Evolutionary conservation across 331 rosid genomes (phyloP).

Genomic region (Telfairia occidentalis): DNA sequence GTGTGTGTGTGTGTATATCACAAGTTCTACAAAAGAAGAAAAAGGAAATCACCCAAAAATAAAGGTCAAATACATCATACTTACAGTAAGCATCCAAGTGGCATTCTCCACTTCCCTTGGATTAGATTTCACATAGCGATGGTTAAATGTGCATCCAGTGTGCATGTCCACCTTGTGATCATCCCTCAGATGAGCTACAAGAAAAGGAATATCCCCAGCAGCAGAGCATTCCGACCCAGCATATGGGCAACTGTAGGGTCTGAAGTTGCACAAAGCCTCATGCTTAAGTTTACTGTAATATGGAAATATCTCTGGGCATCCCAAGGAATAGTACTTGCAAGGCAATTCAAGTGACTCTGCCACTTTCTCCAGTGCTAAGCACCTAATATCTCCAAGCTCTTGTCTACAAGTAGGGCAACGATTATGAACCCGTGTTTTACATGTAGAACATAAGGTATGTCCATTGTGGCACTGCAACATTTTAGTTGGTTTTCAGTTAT

Average conservation of each 20-base stretch:
- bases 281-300: slow-evolving; percentile 97
- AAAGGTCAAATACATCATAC: slow-evolving; percentile 13
- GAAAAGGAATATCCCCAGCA: slow-evolving; percentile 82
- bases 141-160: slow-evolving; percentile 96
- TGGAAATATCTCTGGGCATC: slow-evolving; percentile 95
- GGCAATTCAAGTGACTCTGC: slow-evolving; percentile 98
- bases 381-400: slow-evolving; percentile 99
- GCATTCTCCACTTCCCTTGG: slow-evolving; percentile 99
- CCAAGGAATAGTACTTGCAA: slow-evolving; percentile 77
- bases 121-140: slow-evolving; percentile 94
- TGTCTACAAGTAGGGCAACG: slow-evolving; percentile 99
- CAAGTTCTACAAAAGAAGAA: slow-evolving; percentile 6
- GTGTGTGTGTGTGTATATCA: neutral
- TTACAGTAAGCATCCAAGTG: slow-evolving; percentile 99
- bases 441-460: slow-evolving; percentile 90
- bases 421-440: slow-evolving; percentile 93
- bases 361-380: slow-evolving; percentile 93
- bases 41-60: neutral
- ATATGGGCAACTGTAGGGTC: slow-evolving; percentile 93
- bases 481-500: slow-evolving; percentile 15
- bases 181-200: slow-evolving; percentile 90
- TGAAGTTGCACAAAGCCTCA: slow-evolving; percentile 78
- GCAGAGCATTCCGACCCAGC: slow-evolving; percentile 95
- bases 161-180: slow-evolving; percentile 99
- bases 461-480: slow-evolving; percentile 93